A percentile compares a stretch with the other conserved stretches of the same genome.
phyloP scores from a whole-genome alignment of 768 basidiomycete species.

The Gymnopilus dilepis region DNA sequence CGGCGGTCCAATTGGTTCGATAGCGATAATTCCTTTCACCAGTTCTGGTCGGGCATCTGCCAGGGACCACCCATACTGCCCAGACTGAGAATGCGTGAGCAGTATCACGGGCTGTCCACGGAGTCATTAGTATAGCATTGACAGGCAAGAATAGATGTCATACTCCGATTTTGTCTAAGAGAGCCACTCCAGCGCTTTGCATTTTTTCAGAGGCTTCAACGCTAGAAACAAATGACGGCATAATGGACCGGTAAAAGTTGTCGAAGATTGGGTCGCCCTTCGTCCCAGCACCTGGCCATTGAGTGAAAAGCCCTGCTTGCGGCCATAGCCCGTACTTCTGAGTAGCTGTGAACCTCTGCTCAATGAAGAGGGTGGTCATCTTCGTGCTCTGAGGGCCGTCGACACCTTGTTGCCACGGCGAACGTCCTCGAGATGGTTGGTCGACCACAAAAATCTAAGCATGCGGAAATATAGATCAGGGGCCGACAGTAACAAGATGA shows the following conservation, averaged over 20 bases:
- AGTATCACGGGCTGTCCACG: slow-evolving; percentile 46
- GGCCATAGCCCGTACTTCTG: slow-evolving; percentile 48
- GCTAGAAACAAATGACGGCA: slow-evolving; percentile 43
- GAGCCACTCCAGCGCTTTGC: slow-evolving; percentile 43
- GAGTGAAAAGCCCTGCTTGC: slow-evolving; percentile 49
- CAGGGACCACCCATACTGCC: slow-evolving; percentile 53
- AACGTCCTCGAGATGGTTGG: slow-evolving; percentile 51
- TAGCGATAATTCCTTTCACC: slow-evolving; percentile 51
- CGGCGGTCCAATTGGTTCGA: slow-evolving; percentile 58
- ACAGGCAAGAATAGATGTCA: slow-evolving; percentile 19
- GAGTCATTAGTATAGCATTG: not conserved
- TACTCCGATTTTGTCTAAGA: slow-evolving; percentile 56
- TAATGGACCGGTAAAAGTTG: slow-evolving; percentile 47
- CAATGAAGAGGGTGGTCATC: slow-evolving; percentile 37
- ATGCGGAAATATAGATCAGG: not conserved
- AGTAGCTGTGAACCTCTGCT: slow-evolving; percentile 51
- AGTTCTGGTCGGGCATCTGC: slow-evolving; percentile 49
- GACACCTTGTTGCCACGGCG: slow-evolving; percentile 43
- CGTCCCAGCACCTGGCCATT: slow-evolving; percentile 59
- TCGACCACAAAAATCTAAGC: slow-evolving; percentile 50
- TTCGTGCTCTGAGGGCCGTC: slow-evolving; percentile 40
- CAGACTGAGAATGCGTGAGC: slow-evolving; percentile 58
- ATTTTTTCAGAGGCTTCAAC: slow-evolving; percentile 44
- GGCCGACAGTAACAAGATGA: not conserved
- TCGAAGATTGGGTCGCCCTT: slow-evolving; percentile 51